A percentile compares a stretch with the other conserved stretches of the same genome.
Conservation (phyloP, 495 filamentous ascomycete species). For the Beverwykella pulmonaria region DNA sequence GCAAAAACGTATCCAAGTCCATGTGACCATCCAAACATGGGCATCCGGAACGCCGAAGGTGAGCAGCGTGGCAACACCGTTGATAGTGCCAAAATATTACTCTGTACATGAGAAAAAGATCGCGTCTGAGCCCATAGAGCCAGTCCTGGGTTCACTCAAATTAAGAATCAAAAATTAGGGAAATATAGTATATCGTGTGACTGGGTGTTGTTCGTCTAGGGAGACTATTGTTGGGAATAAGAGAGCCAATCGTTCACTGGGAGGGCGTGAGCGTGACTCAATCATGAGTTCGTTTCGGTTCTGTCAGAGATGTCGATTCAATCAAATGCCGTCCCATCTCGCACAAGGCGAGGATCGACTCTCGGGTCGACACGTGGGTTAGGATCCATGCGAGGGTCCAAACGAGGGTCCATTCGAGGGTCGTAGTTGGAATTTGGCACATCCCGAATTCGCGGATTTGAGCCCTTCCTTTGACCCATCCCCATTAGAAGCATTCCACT, state of each 20-base stretch:
- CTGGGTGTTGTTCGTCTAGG: neutral
- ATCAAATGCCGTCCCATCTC: constrained; percentile 36
- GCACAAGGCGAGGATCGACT: constrained; percentile 7
- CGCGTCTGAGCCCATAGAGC: constrained; percentile 14
- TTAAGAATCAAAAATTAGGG: constrained; percentile 34
- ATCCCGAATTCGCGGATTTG: constrained; percentile 29
- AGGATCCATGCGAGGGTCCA: constrained; percentile 1
- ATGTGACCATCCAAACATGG: neutral
- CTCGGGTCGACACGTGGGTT: neutral
- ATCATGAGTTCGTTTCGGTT: neutral
- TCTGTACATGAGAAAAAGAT: constrained; percentile 19
- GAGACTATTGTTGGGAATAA: neutral
- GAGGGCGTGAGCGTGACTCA: neutral
- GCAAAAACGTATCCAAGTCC: constrained; percentile 8
- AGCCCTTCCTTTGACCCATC: constrained; percentile 41
- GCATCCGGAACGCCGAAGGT: constrained; percentile 15
- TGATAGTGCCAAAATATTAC: constrained; percentile 2
- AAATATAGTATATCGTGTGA: neutral
- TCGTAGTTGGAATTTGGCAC: neutral
- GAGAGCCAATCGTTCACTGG: neutral
- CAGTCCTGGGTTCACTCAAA: constrained; percentile 25
- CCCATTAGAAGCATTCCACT: constrained; percentile 45
- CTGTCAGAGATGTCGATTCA: constrained; percentile 7
- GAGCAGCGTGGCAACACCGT: constrained; percentile 1
- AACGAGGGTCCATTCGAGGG: constrained; percentile 8